Evolutionary conservation across 2,329 filamentous ascomycete genomes (phyloP).

Genomic region (Fusarium sororula): DNA sequence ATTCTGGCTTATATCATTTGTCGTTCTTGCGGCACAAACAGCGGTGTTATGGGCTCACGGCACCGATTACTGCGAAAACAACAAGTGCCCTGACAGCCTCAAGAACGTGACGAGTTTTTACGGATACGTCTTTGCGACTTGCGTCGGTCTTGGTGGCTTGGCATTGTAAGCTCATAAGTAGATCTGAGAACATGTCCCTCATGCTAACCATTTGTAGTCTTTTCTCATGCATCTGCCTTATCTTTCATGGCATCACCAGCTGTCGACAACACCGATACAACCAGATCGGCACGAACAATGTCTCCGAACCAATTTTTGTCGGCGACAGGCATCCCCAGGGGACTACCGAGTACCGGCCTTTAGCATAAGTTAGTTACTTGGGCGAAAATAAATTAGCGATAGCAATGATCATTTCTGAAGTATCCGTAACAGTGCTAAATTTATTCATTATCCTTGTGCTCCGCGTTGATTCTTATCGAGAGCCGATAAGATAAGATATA

Average conservation of each 20-base stretch:
- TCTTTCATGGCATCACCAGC: conserved; percentile 53
- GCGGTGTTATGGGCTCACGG: conserved; percentile 36
- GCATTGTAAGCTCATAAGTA: conserved; percentile 52
- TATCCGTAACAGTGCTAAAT: background rate
- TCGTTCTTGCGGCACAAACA: conserved; percentile 50
- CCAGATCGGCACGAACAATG: conserved; percentile 9
- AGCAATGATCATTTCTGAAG: background rate
- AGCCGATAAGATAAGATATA: background rate
- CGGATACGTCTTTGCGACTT: conserved; percentile 47
- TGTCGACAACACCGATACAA: conserved; percentile 53
- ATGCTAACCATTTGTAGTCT: conserved; percentile 44
- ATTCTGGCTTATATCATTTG: conserved; percentile 61
- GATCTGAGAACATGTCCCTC: fast-evolving
- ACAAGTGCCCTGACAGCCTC: conserved; percentile 33
- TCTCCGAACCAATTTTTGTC: background rate
- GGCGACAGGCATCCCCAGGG: background rate
- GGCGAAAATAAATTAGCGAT: background rate
- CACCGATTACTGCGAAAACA: conserved; percentile 36
- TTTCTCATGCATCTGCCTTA: conserved; percentile 53
- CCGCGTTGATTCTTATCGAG: background rate
- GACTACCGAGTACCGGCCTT: background rate
- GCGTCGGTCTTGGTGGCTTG: conserved; percentile 52
- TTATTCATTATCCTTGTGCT: too few relatives aligned
- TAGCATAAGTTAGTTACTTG: background rate
- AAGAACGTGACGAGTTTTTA: conserved; percentile 23